Evolutionary conservation across 2,329 filamentous ascomycete species (phyloP).

Genomic region (Lasiodiplodia citricola): DNA sequence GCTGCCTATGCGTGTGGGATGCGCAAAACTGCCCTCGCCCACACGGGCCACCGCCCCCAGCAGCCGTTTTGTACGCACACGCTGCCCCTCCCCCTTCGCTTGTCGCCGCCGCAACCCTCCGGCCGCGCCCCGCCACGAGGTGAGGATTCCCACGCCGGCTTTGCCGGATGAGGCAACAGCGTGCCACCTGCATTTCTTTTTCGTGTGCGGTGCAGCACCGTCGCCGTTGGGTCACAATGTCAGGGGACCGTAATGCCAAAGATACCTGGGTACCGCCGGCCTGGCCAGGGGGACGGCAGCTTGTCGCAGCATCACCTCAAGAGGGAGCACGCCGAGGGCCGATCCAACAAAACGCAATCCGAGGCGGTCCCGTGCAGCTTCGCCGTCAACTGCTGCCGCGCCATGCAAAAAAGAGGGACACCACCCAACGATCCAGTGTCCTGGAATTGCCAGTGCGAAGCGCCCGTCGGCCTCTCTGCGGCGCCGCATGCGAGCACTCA

Average conservation of each 20-base stretch:
- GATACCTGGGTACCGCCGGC: background rate
- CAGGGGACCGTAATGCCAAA: background rate
- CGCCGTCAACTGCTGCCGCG: background rate
- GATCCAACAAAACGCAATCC: conserved; percentile 7
- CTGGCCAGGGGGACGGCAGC: background rate
- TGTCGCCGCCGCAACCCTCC: background rate
- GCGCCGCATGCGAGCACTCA: background rate
- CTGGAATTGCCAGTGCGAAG: conserved; percentile 4
- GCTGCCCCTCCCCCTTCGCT: background rate
- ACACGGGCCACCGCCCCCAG: background rate
- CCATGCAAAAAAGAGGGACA: conserved; percentile 22
- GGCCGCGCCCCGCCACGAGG: background rate
- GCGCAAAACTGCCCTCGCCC: background rate
- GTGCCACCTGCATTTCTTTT: background rate
- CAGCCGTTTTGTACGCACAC: background rate
- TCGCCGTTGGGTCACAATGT: background rate
- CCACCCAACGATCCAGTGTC: conserved; percentile 6
- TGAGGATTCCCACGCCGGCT: background rate
- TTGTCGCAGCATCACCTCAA: background rate
- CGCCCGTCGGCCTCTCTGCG: conserved; percentile 9
- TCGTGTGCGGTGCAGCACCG: background rate
- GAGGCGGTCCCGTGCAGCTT: conserved; percentile 10
- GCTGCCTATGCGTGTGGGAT: background rate
- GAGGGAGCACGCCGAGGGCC: background rate
- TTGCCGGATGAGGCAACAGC: background rate